phyloP scores from a whole-genome alignment of 1,139 yeast genomes.

The Debaryomycetaceae sp. region DNA sequence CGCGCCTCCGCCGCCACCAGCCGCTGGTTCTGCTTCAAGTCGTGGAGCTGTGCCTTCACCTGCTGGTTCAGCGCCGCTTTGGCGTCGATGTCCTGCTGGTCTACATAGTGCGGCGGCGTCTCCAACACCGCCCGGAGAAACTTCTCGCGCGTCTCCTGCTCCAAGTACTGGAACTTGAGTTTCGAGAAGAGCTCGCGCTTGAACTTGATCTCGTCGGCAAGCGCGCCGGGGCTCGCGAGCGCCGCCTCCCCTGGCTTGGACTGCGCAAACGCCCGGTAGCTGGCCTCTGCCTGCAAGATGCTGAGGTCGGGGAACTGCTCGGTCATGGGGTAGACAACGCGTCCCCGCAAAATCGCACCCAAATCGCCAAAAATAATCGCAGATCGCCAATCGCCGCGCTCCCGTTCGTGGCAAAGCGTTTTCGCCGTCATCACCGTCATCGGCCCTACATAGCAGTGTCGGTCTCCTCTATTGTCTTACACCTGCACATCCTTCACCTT shows the following conservation, averaged over 20 bases:
- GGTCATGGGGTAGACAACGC: no score
- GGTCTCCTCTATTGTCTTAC: conserved; percentile 4
- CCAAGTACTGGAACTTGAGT: conserved; percentile 57
- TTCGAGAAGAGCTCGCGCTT: conserved; percentile 43
- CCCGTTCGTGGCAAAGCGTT: no score
- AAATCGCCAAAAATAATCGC: no score
- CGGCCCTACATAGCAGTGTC: not conserved
- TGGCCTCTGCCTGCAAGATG: conserved; percentile 3
- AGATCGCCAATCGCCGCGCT: no score
- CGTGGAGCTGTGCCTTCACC: conserved; percentile 5
- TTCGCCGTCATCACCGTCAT: no score
- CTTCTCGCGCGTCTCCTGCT: conserved; percentile 64
- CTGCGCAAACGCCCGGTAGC: conserved; percentile 3
- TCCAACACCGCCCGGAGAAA: conserved; percentile 36
- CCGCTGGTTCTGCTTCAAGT: conserved; percentile 4
- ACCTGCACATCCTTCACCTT: conserved; percentile 35
- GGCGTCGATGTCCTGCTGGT: conserved; percentile 7
- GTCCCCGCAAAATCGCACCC: no score
- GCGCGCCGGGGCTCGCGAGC: conserved; percentile 18
- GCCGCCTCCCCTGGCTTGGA: conserved; percentile 3
- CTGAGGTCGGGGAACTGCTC: conserved; percentile 7
- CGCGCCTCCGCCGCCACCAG: conserved; percentile 2
- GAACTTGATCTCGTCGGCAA: conserved; percentile 28
- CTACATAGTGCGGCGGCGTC: conserved; percentile 9
- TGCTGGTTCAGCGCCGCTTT: conserved; percentile 4